Evolutionary conservation across 148 eudicot species (phyloP), one percentile per base, ranked within the genome.

Genomic region (Beta vulgaris): DNA sequence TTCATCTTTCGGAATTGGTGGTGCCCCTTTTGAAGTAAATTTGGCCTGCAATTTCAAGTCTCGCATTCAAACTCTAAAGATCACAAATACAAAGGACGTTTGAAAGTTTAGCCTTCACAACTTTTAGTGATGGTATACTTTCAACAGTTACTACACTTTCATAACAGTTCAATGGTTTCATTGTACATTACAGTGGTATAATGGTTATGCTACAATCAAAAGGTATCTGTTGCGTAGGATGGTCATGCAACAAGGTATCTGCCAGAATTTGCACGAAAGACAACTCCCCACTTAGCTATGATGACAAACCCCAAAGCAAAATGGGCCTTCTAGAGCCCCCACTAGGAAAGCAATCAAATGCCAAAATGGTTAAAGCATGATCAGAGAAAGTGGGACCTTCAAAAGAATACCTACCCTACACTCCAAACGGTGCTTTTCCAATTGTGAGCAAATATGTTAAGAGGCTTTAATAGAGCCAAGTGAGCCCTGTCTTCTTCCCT

Each of bases 1-100:
- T 32, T 68, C 82, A 36, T 73, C 77, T 62, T 58, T 74, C 68
- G 60, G 65, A n/a, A n/a, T n/a, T 28, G 62, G 75, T 37, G 49
- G 75, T 25, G 70, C 19, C 13, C 64, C 57, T 72, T 78, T 78
- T 7, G 81, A 67, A 32, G 81, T 57, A 43, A 40, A 25, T 49
- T 78, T 78, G 66, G 76, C 70, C 81, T 78, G 68, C 63, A 57
- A 69, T 53, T 53, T 7, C 28, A 13, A 29, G 7, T 58, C 55
- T 73, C 19, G 59, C 37, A 73, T 46, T 40, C 54, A 36, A 36
- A 57, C 39, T 43, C 29, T 3, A 57, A 25, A 58, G n/a, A n/a
- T 13, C 53, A 37, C 26, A 25, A 13, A 13, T 25, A 9, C 11
- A 14, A 67, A 25, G 31, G 46, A 40, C 13, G 25, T n/a, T 42